Evolutionary conservation across 2,329 filamentous ascomycete species (phyloP).

Genomic region (Boeremia exigua): DNA sequence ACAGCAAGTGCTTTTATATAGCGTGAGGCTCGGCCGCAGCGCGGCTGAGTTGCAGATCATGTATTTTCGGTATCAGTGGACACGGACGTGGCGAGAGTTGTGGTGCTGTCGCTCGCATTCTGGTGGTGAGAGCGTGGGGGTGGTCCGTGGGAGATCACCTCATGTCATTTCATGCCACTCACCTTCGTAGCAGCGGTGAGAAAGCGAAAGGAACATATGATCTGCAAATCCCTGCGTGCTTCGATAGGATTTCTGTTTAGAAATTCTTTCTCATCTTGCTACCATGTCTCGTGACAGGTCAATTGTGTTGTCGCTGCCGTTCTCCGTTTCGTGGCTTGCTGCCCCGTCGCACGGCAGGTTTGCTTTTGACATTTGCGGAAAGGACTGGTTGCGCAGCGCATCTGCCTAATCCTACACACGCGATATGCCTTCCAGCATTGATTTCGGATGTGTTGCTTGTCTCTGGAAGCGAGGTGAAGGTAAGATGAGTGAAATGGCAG

Average conservation of each 20-base stretch:
- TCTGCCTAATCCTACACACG: neutral
- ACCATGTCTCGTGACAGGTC: neutral
- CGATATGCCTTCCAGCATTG: neutral
- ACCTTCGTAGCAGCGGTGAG: neutral
- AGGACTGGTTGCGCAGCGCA: neutral
- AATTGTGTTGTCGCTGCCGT: neutral
- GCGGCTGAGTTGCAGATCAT: neutral
- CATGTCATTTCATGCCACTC: constrained; percentile 2
- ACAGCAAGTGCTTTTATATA: neutral
- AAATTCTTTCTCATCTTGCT: neutral
- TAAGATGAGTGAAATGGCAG: neutral
- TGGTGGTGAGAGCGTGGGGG: constrained; percentile 17
- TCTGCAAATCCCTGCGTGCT: neutral
- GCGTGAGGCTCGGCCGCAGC: neutral
- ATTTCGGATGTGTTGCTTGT: neutral
- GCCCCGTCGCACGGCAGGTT: neutral
- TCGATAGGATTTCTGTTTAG: neutral
- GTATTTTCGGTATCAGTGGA: neutral
- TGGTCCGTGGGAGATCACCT: constrained; percentile 15
- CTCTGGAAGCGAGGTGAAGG: constrained; percentile 1
- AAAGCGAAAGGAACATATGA: neutral
- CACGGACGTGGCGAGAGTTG: constrained; percentile 2
- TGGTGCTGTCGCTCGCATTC: neutral
- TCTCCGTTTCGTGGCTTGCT: neutral
- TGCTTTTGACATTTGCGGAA: neutral